Percentiles rank a stretch among this genome's conserved stretches.
Conservation (phyloP, 1,139 yeast species). For the Candida sp. region DNA sequence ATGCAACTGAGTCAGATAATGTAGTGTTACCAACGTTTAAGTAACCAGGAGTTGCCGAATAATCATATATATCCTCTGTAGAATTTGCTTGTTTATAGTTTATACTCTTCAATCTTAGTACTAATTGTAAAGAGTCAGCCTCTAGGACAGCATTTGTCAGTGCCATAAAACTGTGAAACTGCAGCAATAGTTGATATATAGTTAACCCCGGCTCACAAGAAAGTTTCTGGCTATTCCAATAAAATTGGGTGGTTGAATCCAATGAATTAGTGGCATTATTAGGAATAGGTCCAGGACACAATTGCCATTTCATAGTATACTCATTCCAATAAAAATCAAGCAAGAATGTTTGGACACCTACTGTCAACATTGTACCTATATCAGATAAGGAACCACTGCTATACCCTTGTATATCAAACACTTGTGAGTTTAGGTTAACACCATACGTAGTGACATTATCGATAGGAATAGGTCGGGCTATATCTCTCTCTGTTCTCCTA, state of each 20-base stretch:
- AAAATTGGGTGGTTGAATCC: conserved; percentile 10
- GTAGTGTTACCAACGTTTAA: conserved; percentile 24
- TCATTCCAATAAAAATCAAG: conserved; percentile 71
- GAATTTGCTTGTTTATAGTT: conserved; percentile 7
- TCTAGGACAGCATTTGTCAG: conserved; percentile 54
- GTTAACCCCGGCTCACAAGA: conserved; percentile 45
- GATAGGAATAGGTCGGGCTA: conserved; percentile 51
- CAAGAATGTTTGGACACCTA: conserved; percentile 51
- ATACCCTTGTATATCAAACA: conserved; percentile 56
- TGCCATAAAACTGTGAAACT: conserved; percentile 34
- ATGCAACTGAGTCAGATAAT: conserved; percentile 19
- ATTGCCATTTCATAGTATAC: conserved; percentile 50
- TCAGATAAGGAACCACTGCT: conserved; percentile 33
- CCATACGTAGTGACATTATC: conserved; percentile 61
- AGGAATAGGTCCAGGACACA: conserved; percentile 59
- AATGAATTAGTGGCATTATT: conserved; percentile 20
- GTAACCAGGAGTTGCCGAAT: conserved; percentile 5
- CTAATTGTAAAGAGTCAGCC: conserved; percentile 51
- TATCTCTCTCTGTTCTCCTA: conserved; percentile 66
- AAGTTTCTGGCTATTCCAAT: conserved; percentile 27
- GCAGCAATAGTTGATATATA: conserved; percentile 31
- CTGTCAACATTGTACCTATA: conserved; percentile 36
- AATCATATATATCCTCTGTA: conserved; percentile 5
- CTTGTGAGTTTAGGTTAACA: conserved; percentile 44
- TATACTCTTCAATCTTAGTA: conserved; percentile 42